A percentile compares a stretch with the other conserved stretches of the same genome.
phyloP scores from a whole-genome alignment of 1,284 basidiomycete species.

The Cutaneotrichosporon sp. region DNA sequence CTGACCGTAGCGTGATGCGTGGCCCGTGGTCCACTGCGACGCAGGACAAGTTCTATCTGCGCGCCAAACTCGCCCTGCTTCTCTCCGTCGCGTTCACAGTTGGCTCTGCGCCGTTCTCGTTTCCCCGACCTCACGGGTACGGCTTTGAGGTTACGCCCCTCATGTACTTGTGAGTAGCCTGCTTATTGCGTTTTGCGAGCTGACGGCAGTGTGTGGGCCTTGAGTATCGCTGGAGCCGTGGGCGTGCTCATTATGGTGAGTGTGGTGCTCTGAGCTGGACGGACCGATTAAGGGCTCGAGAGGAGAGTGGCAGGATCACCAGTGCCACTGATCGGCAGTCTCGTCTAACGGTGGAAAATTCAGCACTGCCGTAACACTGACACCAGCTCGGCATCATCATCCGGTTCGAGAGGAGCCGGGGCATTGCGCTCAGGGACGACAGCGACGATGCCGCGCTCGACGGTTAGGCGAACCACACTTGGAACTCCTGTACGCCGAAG shows the following conservation, averaged over 20 bases:
- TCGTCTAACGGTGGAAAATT: no score
- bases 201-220: background rate
- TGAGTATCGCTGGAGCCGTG: background rate
- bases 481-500: no score
- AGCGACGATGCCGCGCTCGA: no score
- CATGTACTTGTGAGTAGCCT: background rate
- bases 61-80: background rate
- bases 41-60: constrained; percentile 2
- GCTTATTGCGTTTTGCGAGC: background rate
- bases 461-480: no score
- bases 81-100: background rate
- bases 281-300: background rate
- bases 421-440: background rate
- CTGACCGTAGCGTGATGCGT: background rate
- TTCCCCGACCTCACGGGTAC: background rate
- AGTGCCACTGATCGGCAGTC: no score
- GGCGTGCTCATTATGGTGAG: background rate
- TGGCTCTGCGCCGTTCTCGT: background rate
- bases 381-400: background rate
- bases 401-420: background rate
- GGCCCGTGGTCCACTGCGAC: background rate
- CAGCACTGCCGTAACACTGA: background rate
- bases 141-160: background rate
- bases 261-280: background rate
- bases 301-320: no score